phyloP scores from a whole-genome alignment of 176 grass and related monocot species.

The Zea luxurians region DNA sequence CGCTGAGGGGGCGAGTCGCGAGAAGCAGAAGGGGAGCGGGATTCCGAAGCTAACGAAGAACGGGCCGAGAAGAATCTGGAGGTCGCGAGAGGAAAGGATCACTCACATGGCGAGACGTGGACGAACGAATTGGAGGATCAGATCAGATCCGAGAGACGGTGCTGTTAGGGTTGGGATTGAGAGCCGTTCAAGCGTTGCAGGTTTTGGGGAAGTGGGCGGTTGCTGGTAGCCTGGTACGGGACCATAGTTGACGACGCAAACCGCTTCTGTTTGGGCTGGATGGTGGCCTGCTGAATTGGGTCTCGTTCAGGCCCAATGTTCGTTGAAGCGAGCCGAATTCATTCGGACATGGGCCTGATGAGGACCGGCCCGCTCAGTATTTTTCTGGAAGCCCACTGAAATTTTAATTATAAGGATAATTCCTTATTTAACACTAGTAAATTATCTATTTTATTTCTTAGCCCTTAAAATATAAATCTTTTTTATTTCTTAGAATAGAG shows the following conservation, averaged over 20 bases:
- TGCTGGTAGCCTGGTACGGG: too few species aligned
- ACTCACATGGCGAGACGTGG: slow-evolving; percentile 34
- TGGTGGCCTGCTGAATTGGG: background rate
- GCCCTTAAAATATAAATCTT: too few species aligned
- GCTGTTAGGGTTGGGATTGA: background rate
- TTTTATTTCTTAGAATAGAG: too few species aligned
- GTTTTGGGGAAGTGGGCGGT: too few species aligned
- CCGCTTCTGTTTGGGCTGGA: background rate
- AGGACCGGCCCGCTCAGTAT: background rate
- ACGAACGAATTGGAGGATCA: too few species aligned
- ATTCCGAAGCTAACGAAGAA: slow-evolving; percentile 9
- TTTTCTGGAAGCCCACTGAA: background rate
- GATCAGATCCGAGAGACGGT: background rate
- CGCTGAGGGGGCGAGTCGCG: background rate
- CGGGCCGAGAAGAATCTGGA: background rate
- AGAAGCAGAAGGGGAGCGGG: background rate
- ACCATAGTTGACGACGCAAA: background rate
- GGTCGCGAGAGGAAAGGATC: background rate
- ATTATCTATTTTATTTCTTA: too few species aligned
- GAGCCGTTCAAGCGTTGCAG: too few species aligned
- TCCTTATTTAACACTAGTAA: too few species aligned
- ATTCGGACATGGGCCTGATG: background rate
- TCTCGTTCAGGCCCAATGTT: background rate
- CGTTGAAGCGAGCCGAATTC: background rate
- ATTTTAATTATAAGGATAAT: too few species aligned